Evolutionary conservation across 352 stramenopile species (phyloP).

Genomic region (Pythium brachiatum): DNA sequence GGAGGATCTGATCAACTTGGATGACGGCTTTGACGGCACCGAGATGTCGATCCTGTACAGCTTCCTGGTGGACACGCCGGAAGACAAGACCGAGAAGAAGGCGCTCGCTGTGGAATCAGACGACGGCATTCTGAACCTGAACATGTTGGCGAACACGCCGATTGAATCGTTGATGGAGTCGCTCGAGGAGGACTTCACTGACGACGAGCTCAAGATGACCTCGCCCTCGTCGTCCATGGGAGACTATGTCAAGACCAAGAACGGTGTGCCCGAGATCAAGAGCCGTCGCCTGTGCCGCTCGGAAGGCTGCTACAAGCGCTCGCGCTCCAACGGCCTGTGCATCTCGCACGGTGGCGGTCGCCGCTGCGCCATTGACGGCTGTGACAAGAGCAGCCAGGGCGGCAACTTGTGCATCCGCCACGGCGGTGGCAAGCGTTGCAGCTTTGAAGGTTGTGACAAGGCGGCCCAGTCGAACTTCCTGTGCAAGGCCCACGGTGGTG

Average conservation of each 20-base stretch:
- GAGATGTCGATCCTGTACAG: constrained; percentile 88
- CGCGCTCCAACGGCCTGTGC: constrained; percentile 82
- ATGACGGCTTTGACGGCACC: constrained; percentile 80
- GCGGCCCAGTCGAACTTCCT: constrained; percentile 78
- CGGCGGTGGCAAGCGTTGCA: constrained; percentile 79
- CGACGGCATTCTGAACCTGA: constrained; percentile 76
- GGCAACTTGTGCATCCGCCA: constrained; percentile 83
- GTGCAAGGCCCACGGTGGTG: constrained; percentile 82
- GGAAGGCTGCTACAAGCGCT: constrained; percentile 84
- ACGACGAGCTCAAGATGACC: constrained; percentile 71
- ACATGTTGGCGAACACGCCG: constrained; percentile 57
- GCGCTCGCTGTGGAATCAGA: constrained; percentile 42
- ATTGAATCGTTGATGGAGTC: constrained; percentile 76
- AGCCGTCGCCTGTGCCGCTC: constrained; percentile 68
- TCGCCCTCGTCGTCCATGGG: constrained; percentile 20
- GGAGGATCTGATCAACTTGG: constrained; percentile 68
- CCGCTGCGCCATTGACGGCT: constrained; percentile 69
- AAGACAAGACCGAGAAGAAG: constrained; percentile 63
- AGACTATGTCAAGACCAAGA: constrained; percentile 10
- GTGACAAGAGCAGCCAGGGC: constrained; percentile 77
- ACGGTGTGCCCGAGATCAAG: constrained; percentile 41
- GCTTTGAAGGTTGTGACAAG: constrained; percentile 70
- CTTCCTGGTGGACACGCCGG: constrained; percentile 73
- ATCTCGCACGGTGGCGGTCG: constrained; percentile 80
- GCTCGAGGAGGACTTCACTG: constrained; percentile 64